Percentiles rank a stretch among this genome's conserved stretches.
Evolutionary conservation across 2,329 filamentous ascomycete genomes (phyloP).

Genomic region (Lomentospora prolificans): DNA sequence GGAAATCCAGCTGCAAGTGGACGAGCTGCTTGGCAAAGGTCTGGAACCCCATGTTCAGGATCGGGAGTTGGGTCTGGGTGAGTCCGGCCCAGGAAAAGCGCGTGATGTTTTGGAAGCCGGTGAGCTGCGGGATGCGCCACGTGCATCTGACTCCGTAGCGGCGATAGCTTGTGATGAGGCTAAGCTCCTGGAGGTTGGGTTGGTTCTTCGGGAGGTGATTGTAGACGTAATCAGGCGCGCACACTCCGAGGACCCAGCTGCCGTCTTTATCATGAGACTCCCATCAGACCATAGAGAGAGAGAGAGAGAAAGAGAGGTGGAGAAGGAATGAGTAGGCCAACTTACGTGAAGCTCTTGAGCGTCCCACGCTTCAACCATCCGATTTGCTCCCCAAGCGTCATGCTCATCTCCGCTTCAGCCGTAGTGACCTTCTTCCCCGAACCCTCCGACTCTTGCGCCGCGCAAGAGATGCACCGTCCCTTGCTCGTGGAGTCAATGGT

Average conservation of each 20-base stretch:
- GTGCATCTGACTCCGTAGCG: neutral
- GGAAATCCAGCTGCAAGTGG: conserved; percentile 1
- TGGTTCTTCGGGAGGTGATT: neutral
- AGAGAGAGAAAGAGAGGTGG: neutral
- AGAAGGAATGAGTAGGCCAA: neutral
- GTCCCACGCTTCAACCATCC: neutral
- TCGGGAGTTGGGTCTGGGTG: neutral
- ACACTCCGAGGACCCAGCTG: conserved; percentile 2
- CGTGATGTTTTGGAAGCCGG: neutral
- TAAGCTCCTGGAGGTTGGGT: conserved; percentile 3
- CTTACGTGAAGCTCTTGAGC: conserved; percentile 5
- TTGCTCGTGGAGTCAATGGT: neutral
- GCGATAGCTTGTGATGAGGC: conserved; percentile 1
- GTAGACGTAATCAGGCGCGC: neutral
- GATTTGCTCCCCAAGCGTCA: neutral
- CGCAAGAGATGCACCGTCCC: neutral
- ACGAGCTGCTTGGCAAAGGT: neutral
- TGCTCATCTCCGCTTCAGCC: neutral
- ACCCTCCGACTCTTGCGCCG: neutral
- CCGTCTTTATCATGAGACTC: neutral
- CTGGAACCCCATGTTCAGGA: neutral
- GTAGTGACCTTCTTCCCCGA: neutral
- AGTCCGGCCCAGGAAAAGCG: conserved; percentile 5
- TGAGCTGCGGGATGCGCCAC: neutral
- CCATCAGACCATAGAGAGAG: neutral